Evolutionary conservation across 768 basidiomycete genomes (phyloP).

Genomic region (Pisolithus marmoratus): DNA sequence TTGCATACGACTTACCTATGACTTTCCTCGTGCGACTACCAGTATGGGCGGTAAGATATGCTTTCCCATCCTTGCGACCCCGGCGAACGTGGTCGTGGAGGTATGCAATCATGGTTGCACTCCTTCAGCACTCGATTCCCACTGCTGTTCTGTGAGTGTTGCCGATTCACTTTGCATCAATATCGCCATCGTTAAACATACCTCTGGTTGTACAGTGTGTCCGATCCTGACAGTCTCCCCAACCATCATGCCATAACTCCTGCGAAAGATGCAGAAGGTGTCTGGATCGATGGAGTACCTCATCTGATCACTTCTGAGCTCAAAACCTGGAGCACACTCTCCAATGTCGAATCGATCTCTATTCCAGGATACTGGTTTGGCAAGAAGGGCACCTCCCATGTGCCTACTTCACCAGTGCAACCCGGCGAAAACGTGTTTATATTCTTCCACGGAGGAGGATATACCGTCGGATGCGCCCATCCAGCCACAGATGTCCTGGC

Average conservation of each 20-base stretch:
- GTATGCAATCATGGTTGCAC: slow-evolving; percentile 33
- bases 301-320: slow-evolving; percentile 29
- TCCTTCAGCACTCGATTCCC: slow-evolving; percentile 27
- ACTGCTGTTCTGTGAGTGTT: slow-evolving; percentile 16
- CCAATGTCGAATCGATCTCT: slow-evolving; percentile 35
- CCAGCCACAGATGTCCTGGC: slow-evolving; percentile 40
- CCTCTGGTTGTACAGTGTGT: too few species aligned
- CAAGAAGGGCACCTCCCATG: slow-evolving; percentile 33
- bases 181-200: not conserved
- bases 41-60: slow-evolving; percentile 38
- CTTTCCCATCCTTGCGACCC: slow-evolving; percentile 34
- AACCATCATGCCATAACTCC: slow-evolving; percentile 9
- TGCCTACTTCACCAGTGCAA: slow-evolving; percentile 30
- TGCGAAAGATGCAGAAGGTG: slow-evolving; percentile 10
- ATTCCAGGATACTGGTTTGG: slow-evolving; percentile 57
- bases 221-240: slow-evolving; percentile 3
- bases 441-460: slow-evolving; percentile 61
- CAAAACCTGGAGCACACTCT: slow-evolving; percentile 19
- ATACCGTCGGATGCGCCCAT: slow-evolving; percentile 48
- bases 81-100: slow-evolving; percentile 41
- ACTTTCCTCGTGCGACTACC: slow-evolving; percentile 43
- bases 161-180: not conserved
- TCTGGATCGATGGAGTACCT: slow-evolving; percentile 31
- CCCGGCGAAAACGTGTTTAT: slow-evolving; percentile 56
- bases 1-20: slow-evolving; percentile 36